phyloP scores from a whole-genome alignment of 257 asterid genomes.

The Capsicum rhomboideum region DNA sequence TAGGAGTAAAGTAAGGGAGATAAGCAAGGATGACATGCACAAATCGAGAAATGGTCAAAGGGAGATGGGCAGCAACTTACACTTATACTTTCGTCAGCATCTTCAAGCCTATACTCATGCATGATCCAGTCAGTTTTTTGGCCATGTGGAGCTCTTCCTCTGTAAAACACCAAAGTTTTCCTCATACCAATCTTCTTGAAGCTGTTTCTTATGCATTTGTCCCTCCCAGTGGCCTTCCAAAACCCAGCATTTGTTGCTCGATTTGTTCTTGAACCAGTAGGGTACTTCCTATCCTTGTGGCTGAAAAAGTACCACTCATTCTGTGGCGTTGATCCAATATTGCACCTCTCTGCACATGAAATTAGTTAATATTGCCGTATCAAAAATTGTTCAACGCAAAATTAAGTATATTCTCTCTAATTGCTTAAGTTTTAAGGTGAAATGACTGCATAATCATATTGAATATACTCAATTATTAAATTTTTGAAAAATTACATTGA shows the following conservation, averaged over 20 bases:
- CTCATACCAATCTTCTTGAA: constrained; percentile 81
- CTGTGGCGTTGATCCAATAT: constrained; percentile 87
- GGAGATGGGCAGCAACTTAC: constrained; percentile 14
- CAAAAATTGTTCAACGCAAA: too few relatives aligned
- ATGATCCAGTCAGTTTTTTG: constrained; percentile 90
- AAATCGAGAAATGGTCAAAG: too few relatives aligned
- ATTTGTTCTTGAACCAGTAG: constrained; percentile 82
- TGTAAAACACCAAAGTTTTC: constrained; percentile 80
- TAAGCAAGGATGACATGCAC: too few relatives aligned
- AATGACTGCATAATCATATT: too few relatives aligned
- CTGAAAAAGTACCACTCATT: constrained; percentile 93
- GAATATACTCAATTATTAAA: too few relatives aligned
- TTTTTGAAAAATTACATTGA: too few relatives aligned
- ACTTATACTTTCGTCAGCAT: constrained; percentile 24
- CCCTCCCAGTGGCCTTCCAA: constrained; percentile 94
- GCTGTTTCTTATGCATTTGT: constrained; percentile 74
- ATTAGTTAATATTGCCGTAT: too few relatives aligned
- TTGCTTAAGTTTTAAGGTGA: too few relatives aligned
- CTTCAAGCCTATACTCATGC: constrained; percentile 87
- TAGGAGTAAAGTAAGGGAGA: too few relatives aligned
- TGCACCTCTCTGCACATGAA: constrained; percentile 44
- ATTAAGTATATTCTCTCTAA: too few relatives aligned
- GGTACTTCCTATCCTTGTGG: constrained; percentile 93
- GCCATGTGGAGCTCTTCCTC: constrained; percentile 95
- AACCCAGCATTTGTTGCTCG: constrained; percentile 85